Evolutionary conservation across 2,329 filamentous ascomycete species (phyloP).

Genomic region (Cladophialophora carrionii): DNA sequence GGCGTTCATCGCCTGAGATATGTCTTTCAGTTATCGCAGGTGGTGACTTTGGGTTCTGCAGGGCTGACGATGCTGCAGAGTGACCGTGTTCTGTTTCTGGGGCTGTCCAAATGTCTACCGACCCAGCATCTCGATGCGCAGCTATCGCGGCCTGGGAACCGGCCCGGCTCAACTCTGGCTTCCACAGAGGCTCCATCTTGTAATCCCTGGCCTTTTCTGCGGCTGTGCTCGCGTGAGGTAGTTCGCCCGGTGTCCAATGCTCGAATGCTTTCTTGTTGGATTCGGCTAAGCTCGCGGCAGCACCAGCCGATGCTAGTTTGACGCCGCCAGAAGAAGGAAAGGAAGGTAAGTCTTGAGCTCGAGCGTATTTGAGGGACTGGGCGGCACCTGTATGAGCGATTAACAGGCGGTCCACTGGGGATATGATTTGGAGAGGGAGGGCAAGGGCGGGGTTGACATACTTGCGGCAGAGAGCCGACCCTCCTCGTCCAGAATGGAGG

Average conservation of each 20-base stretch:
- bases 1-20: conserved; percentile 57
- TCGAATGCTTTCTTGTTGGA: conserved; percentile 67
- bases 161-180: conserved; percentile 65
- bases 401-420: conserved; percentile 16
- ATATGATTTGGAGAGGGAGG: conserved; percentile 6
- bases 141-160: conserved; percentile 75
- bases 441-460: conserved; percentile 44
- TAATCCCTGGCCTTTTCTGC: conserved; percentile 64
- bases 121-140: conserved; percentile 60
- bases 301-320: conserved; percentile 65
- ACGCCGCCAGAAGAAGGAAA: conserved; percentile 67
- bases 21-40: conserved; percentile 53
- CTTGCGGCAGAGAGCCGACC: conserved; percentile 62
- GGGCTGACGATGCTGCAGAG: conserved; percentile 70
- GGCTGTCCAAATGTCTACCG: conserved; percentile 57
- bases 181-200: conserved; percentile 64
- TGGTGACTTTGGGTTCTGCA: conserved; percentile 57
- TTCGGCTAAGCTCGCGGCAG: conserved; percentile 75
- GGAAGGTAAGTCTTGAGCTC: conserved; percentile 72
- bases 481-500: conserved; percentile 53
- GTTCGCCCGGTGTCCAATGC: conserved; percentile 67
- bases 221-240: conserved; percentile 63
- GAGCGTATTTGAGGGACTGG: conserved; percentile 70
- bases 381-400: conserved; percentile 56
- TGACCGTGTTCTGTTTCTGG: conserved; percentile 58